phyloP scores from a whole-genome alignment of 2,329 filamentous ascomycete species.

The Fusarium albosuccineum region DNA sequence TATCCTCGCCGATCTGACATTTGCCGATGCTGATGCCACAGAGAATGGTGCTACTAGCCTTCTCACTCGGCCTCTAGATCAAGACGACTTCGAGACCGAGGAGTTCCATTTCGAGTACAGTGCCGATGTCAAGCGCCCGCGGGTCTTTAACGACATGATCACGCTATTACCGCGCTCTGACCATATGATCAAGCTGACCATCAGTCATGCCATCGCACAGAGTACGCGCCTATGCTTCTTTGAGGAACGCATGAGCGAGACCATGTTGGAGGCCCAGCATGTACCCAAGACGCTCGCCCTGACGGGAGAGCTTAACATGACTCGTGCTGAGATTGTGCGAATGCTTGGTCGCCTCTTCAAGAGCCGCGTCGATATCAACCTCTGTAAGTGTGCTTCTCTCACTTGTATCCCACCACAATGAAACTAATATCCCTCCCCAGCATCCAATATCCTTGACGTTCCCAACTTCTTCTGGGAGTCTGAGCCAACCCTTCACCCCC shows the following conservation, averaged over 20 bases:
- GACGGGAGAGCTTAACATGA: constrained; percentile 92
- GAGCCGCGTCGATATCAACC: constrained; percentile 94
- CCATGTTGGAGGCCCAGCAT: constrained; percentile 93
- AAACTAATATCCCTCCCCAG: constrained; percentile 59
- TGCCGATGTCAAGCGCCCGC: constrained; percentile 83
- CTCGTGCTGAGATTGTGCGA: constrained; percentile 89
- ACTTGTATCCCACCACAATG: neutral
- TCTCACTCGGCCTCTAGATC: constrained; percentile 82
- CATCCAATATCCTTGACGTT: constrained; percentile 94
- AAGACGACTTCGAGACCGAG: constrained; percentile 95
- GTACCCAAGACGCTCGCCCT: constrained; percentile 90
- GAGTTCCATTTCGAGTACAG: constrained; percentile 99
- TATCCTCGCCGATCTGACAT: constrained; percentile 92
- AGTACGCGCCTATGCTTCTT: constrained; percentile 97
- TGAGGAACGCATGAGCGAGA: constrained; percentile 94
- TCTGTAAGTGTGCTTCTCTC: constrained; percentile 77
- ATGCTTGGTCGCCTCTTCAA: constrained; percentile 93
- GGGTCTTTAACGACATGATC: constrained; percentile 99
- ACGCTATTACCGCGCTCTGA: constrained; percentile 89
- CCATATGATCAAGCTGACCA: constrained; percentile 99
- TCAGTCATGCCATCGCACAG: constrained; percentile 96
- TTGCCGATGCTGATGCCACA: constrained; percentile 76
- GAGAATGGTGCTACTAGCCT: constrained; percentile 75
- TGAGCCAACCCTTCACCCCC: constrained; percentile 92
- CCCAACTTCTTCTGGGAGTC: constrained; percentile 99